A percentile compares a stretch with the other conserved stretches of the same genome.
These are phyloP conservation scores for Fusarium clavum DNA, from an alignment of 2,329 filamentous ascomycete genomes.

Conservation along the genomic window DNA sequence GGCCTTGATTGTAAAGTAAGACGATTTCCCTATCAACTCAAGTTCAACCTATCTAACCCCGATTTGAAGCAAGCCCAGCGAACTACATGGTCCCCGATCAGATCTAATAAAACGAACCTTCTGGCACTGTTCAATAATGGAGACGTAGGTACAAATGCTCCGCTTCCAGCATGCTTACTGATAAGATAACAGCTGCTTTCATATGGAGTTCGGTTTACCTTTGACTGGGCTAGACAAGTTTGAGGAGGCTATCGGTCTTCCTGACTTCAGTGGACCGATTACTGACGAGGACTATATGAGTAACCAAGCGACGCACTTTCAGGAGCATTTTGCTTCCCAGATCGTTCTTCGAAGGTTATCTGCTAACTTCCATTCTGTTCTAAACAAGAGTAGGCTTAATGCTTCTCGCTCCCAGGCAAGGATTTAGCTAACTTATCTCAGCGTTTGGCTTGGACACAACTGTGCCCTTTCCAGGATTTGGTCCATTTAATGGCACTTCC, in stretches of 20 bases:
- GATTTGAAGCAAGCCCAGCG: constrained; percentile 38
- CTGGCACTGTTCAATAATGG: constrained; percentile 47
- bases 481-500: constrained; percentile 24
- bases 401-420: too few species aligned
- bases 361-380: constrained; percentile 62
- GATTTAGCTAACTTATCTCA: constrained; percentile 17
- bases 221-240: constrained; percentile 65
- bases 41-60: not conserved
- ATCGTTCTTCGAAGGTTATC: constrained; percentile 67
- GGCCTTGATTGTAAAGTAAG: constrained; percentile 65
- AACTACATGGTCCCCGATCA: constrained; percentile 41
- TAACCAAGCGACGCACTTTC: constrained; percentile 65
- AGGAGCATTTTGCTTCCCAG: constrained; percentile 70
- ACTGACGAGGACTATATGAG: constrained; percentile 60
- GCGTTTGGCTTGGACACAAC: constrained; percentile 35
- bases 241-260: constrained; percentile 65
- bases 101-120: constrained; percentile 44
- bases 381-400: constrained; percentile 62
- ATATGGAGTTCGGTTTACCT: constrained; percentile 69
- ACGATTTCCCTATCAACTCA: constrained; percentile 1
- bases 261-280: constrained; percentile 62
- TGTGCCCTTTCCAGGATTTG: constrained; percentile 31
- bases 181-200: constrained; percentile 58
- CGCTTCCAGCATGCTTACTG: constrained; percentile 1
- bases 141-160: constrained; percentile 34